Conservation (phyloP, 75 land plant species). For the Pinus tabuliformis region DNA sequence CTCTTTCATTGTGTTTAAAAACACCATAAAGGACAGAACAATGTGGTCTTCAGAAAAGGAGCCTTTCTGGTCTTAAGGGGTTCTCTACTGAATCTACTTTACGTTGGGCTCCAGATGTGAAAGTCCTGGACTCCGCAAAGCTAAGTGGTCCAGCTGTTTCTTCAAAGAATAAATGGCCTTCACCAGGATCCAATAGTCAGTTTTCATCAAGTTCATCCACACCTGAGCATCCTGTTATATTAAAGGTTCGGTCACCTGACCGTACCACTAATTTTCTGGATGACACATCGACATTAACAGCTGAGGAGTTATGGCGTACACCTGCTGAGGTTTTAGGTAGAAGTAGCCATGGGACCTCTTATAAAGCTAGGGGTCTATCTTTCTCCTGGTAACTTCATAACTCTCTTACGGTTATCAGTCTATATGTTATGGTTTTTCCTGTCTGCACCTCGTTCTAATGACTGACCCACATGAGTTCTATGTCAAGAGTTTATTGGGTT, state of each 20-base stretch:
- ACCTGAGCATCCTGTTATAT: slow-evolving; percentile 44
- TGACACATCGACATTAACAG: slow-evolving; percentile 65
- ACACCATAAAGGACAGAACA: too few species aligned
- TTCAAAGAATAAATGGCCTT: slow-evolving; percentile 14
- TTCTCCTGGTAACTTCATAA: too few species aligned
- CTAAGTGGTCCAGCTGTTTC: slow-evolving; percentile 7
- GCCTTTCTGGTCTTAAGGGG: slow-evolving; percentile 17
- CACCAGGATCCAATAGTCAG: slow-evolving; percentile 56
- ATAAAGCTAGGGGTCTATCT: slow-evolving; percentile 42
- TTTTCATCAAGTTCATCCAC: slow-evolving; percentile 49
- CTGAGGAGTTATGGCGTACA: slow-evolving; percentile 92
- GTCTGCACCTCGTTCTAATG: too few species aligned
- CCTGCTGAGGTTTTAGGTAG: slow-evolving; percentile 97
- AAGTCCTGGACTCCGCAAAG: slow-evolving; percentile 2
- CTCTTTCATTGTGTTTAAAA: too few species aligned
- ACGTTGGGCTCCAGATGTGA: slow-evolving; percentile 4
- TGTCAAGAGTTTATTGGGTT: too few species aligned
- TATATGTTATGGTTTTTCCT: too few species aligned
- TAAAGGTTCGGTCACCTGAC: slow-evolving; percentile 90
- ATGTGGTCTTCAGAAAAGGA: slow-evolving; percentile 29
- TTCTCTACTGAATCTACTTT: slow-evolving; percentile 10
- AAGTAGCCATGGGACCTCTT: slow-evolving; percentile 98
- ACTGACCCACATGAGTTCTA: too few species aligned
- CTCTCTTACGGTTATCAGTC: too few species aligned
- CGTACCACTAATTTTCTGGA: slow-evolving; percentile 77